phyloP scores from a whole-genome alignment of 129 eudicot genomes.

The Dittrichia graveolens region DNA sequence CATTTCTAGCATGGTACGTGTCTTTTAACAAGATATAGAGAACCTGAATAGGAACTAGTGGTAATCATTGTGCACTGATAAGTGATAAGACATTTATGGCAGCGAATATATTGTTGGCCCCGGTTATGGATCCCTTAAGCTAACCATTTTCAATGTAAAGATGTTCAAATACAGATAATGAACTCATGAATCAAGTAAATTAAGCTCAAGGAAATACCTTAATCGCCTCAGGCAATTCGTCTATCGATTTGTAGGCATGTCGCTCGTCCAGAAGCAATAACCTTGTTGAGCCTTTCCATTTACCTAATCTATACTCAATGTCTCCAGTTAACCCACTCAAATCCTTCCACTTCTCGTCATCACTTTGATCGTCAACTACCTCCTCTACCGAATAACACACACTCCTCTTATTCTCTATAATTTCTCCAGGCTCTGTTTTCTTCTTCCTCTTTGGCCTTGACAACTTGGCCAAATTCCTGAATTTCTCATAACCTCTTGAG shows the following conservation, averaged over 20 bases:
- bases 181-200: slow-evolving; percentile 28
- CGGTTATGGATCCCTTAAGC: not conserved
- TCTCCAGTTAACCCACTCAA: slow-evolving; percentile 77
- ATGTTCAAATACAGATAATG: slow-evolving; percentile 4
- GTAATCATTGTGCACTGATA: slow-evolving; percentile 12
- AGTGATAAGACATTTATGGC: not conserved
- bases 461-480: slow-evolving; percentile 76
- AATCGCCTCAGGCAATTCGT: slow-evolving; percentile 83
- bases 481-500: slow-evolving; percentile 62
- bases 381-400: slow-evolving; percentile 52
- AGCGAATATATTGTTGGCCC: not conserved
- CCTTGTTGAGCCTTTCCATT: slow-evolving; percentile 85
- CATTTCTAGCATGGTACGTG: not conserved
- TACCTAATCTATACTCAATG: slow-evolving; percentile 36
- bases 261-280: slow-evolving; percentile 84
- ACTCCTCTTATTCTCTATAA: slow-evolving; percentile 30
- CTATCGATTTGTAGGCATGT: slow-evolving; percentile 41
- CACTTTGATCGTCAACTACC: slow-evolving; percentile 37
- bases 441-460: slow-evolving; percentile 73
- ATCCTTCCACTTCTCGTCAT: slow-evolving; percentile 42
- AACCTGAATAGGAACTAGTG: not conserved
- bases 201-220: slow-evolving; percentile 51
- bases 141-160: not conserved
- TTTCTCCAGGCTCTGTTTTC: slow-evolving; percentile 28
- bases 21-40: not conserved